Base-by-base conservation (phyloP, 768 basidiomycete genomes). In the Psilocybe azurescens region DNA sequence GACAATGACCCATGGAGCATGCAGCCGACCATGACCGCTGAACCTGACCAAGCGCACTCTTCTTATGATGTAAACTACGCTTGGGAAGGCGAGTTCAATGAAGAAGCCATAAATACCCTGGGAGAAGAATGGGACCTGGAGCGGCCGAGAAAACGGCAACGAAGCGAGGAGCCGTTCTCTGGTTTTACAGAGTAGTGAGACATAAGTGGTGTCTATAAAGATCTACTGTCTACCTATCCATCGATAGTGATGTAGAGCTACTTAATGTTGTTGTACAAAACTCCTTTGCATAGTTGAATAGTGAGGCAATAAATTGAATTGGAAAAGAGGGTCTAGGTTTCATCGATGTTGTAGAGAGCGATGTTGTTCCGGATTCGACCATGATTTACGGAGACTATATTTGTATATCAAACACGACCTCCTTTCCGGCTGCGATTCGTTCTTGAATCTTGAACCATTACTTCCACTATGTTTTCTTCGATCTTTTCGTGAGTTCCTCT, bases 401-500 rank as follows among this genome's bases (percentile, higher is more conserved):
- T 38, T 28, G 33, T 59, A 20, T 44, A 56, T 60, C 49, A 44
- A 53, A 36, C 51, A 57, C 51, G 20, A 44, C 50, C 54, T 54
- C 51, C 61, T 63, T 59, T 56, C 60, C 56, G 49, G 52, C 49
- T 47, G 48, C 50, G 28, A 56, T 53, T 50, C 56, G 14, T 49
- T 58, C 56, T 47, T 56, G 54, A 10, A 51, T 60, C 18, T 58
- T 53, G 62, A 36, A 58, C 60, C 55, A 65, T 49, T n/a, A 61
- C 68, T 32, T 49, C 76, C 67, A 81, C 74, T 78, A 93, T 93
- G 91, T 92, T 93, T 79, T 86, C 89, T 60, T 86, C 89, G 5
- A 73, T 90, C 60, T 87, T 92, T 69, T 90, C 90, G 91, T 93
- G 73, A 86, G 91, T 87, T 46, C 14, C n/a, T 28, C 29, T 51